These are phyloP conservation scores for Yamadazyma endophytica DNA, from an alignment of 805 yeast genomes.

Conservation along the genomic window DNA sequence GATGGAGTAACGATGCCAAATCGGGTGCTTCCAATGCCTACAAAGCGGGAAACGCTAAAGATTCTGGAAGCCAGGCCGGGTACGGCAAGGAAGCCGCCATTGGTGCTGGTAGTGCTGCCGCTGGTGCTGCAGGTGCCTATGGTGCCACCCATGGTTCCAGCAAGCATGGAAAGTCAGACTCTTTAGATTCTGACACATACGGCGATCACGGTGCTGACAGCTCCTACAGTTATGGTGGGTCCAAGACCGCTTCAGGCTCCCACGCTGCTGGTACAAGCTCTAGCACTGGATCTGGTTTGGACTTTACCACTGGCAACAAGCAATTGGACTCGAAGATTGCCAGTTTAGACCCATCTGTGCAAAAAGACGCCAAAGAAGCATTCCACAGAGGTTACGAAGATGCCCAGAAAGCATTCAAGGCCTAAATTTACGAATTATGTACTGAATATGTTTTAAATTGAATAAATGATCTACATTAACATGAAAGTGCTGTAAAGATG, in stretches of 20 bases:
- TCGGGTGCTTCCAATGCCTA: constrained; percentile 6
- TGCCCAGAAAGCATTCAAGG: constrained; percentile 24
- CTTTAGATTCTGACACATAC: not conserved
- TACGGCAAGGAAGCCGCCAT: constrained; percentile 12
- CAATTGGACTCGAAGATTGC: constrained; percentile 33
- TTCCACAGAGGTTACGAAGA: constrained; percentile 37
- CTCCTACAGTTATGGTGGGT: not conserved
- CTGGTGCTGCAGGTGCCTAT: constrained; percentile 13
- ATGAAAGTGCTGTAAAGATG: no score
- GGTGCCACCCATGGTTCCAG: constrained; percentile 4
- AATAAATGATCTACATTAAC: no score
- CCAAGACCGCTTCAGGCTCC: not conserved
- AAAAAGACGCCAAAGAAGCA: constrained; percentile 37
- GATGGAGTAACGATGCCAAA: constrained; percentile 1
- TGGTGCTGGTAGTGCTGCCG: constrained; percentile 12
- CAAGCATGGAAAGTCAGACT: no score
- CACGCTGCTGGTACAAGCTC: constrained; percentile 1
- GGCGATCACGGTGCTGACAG: not conserved
- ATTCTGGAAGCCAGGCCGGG: constrained; percentile 6
- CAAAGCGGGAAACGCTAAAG: constrained; percentile 7
- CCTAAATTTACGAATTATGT: no score
- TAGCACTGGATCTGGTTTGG: constrained; percentile 10
- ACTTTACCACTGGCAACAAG: constrained; percentile 33
- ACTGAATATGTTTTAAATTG: no score
- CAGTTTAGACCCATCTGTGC: constrained; percentile 28